phyloP scores from a whole-genome alignment of 306 rosid genomes.

The Glycyrrhiza uralensis region DNA sequence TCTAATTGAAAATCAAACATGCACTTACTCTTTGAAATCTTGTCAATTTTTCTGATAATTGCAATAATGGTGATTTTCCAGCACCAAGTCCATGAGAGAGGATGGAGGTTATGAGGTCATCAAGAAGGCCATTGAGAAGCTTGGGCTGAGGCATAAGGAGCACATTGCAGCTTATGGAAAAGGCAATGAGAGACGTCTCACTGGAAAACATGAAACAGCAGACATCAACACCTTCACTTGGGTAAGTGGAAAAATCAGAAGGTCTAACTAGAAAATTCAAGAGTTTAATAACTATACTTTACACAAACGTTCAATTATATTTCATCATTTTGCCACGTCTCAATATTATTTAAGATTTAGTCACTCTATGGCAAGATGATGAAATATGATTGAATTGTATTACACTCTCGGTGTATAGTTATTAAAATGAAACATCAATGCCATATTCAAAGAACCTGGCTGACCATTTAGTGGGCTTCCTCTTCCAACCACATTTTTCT shows the following conservation, averaged over 20 bases:
- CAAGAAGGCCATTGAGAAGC: slow-evolving; percentile 55
- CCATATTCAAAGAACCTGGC: no score
- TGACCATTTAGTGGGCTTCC: no score
- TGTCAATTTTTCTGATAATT: neutral
- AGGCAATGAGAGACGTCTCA: slow-evolving; percentile 72
- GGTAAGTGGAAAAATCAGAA: slow-evolving; percentile 27
- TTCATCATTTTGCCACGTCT: no score
- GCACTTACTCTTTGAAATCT: neutral
- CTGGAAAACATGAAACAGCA: slow-evolving; percentile 63
- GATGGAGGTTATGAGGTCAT: slow-evolving; percentile 60
- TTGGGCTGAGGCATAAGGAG: slow-evolving; percentile 54
- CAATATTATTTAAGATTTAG: no score
- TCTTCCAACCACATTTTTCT: no score
- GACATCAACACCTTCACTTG: slow-evolving; percentile 53
- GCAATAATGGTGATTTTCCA: slow-evolving; percentile 21
- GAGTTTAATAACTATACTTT: no score
- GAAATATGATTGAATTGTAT: no score
- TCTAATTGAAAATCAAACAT: no score
- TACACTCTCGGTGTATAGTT: no score
- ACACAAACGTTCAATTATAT: no score
- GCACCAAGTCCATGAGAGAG: slow-evolving; percentile 64
- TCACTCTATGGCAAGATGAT: no score
- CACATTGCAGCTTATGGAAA: slow-evolving; percentile 72
- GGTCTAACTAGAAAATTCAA: neutral
- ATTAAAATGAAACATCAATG: no score